Percentiles rank a stretch among this genome's conserved stretches.
Conservation (phyloP, 164 flowering plant species). For the Sextonia rubra region DNA sequence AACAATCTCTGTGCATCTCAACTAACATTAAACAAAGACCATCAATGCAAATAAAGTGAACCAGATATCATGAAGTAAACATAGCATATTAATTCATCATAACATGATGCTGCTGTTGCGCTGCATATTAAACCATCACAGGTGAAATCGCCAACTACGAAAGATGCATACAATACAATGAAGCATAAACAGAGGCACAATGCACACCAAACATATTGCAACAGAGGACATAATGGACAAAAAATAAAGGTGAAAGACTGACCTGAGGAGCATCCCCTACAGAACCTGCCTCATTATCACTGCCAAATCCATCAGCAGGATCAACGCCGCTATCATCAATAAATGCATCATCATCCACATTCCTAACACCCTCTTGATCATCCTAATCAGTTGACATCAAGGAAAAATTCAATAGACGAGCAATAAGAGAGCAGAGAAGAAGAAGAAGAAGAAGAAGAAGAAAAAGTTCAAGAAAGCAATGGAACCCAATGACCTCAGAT, state of each 20-base stretch:
- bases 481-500: conserved; percentile 58
- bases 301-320: conserved; percentile 65
- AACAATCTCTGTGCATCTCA: neutral
- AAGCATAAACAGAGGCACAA: neutral
- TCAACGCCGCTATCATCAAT: conserved; percentile 91
- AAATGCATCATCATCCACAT: conserved; percentile 83
- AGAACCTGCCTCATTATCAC: conserved; percentile 57
- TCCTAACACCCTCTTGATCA: conserved; percentile 77
- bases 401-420: neutral
- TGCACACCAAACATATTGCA: neutral
- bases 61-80: neutral
- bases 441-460: too few species aligned
- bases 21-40: neutral
- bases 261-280: conserved; percentile 81
- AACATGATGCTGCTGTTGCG: neutral
- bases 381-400: conserved; percentile 38
- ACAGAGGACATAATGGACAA: neutral
- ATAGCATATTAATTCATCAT: neutral
- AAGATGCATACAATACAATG: neutral
- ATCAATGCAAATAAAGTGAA: neutral
- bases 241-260: neutral
- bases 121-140: neutral
- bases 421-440: too few species aligned
- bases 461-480: neutral
- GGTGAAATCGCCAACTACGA: neutral